Evolutionary conservation across 768 basidiomycete species (phyloP), one percentile per base, ranked within the genome.

Genomic region (Phylloporus sp.): DNA sequence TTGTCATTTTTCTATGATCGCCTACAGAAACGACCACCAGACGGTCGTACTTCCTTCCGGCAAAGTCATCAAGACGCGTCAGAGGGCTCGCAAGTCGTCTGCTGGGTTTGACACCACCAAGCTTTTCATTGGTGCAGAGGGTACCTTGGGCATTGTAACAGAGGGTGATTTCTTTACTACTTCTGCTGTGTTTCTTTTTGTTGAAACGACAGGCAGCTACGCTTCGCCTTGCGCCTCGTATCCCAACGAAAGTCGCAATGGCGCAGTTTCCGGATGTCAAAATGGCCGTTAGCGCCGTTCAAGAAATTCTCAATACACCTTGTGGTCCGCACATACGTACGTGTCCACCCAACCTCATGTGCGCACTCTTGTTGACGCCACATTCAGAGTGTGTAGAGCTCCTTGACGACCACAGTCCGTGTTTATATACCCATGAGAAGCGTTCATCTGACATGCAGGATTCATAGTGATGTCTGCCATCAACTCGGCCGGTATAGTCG

Each of bases 51-150:
- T 93, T 23, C 88, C 90, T 0, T 80, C 76, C 41, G 90, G 92
- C 6, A 80, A 90, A 60, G 82, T 96, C 9, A 82, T 96, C 58
- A 91, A 92, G 62, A 95, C 92, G 0, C 80, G 90, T 18, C 73
- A 77, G 46, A 71, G 86, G 36, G 82, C 86, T 18, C 73, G 89
- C 38, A 94, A 96, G 61, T 91, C 88, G 4, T 78, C 90, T 1
- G 87, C 89, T 1, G 92, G 92, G 0, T 93, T 86, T 58, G 92
- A 94, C 58, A 75, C 78, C 2, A 92, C 88, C 0, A 93, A 93
- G 62, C 65, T 92, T 3, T 92, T 93, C 68, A 86, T 93, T 38
- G 91, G 91, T 5, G 88, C 89, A 3, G 91, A 93, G 64, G 91
- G 91, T 6, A 94, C 90, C 0, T 64, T 93, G 36, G 91, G 91